phyloP scores from a whole-genome alignment of 2,329 filamentous ascomycete species.

The Peltaster fructicola region DNA sequence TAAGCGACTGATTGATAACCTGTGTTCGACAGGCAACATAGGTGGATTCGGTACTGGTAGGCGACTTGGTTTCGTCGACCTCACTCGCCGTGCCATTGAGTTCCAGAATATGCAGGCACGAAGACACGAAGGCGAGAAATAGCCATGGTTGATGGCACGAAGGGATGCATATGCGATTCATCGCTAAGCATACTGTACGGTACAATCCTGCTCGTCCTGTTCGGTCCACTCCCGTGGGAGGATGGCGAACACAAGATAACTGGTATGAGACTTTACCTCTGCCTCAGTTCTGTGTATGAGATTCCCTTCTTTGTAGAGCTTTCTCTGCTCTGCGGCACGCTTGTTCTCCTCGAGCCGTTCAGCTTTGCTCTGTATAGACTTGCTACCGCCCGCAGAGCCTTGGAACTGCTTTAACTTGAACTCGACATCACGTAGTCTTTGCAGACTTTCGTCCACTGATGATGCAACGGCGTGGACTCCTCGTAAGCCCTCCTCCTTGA shows the following conservation, averaged over 20 bases:
- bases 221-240: slow-evolving; percentile 73
- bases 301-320: slow-evolving; percentile 57
- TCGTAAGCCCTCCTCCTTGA: slow-evolving; percentile 47
- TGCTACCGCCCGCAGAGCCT: slow-evolving; percentile 13
- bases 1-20: slow-evolving; percentile 9
- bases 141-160: too few relatives aligned
- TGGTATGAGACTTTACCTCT: slow-evolving; percentile 89
- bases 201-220: slow-evolving; percentile 51
- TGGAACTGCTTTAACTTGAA: slow-evolving; percentile 50
- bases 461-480: slow-evolving; percentile 53
- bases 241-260: slow-evolving; percentile 87
- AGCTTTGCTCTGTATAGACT: slow-evolving; percentile 13
- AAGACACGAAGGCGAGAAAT: too few relatives aligned
- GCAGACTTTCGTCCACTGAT: slow-evolving; percentile 63
- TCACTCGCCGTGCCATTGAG: slow-evolving; percentile 11
- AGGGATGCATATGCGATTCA: too few relatives aligned
- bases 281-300: slow-evolving; percentile 66
- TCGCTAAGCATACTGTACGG: too few relatives aligned
- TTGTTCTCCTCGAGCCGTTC: slow-evolving; percentile 17
- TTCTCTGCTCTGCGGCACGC: slow-evolving; percentile 23
- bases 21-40: slow-evolving; percentile 16
- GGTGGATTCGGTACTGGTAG: slow-evolving; percentile 17
- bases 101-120: slow-evolving; percentile 5
- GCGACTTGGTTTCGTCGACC: slow-evolving; percentile 12
- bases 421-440: slow-evolving; percentile 56